Evolutionary conservation across 768 basidiomycete species (phyloP).

Genomic region (Lentinula aciculospora): DNA sequence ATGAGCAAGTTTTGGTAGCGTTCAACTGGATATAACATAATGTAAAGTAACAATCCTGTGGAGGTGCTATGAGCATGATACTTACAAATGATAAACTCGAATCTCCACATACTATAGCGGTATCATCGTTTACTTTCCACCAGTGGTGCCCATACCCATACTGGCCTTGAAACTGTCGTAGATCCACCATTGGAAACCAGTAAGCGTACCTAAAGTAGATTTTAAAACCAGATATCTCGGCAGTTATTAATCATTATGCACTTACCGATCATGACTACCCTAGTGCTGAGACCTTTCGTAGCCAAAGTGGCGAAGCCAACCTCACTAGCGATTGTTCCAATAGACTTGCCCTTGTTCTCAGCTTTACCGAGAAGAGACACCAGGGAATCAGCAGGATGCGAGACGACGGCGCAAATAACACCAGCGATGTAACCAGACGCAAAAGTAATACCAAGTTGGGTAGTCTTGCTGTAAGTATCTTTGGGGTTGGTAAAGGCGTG

Average conservation of each 20-base stretch:
- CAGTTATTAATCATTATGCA: conserved; percentile 7
- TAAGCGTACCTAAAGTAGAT: conserved; percentile 26
- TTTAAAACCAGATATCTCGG: neutral
- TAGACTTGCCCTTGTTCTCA: conserved; percentile 74
- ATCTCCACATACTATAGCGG: neutral
- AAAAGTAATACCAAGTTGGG: conserved; percentile 87
- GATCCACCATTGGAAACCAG: conserved; percentile 89
- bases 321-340: conserved; percentile 67
- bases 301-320: conserved; percentile 59
- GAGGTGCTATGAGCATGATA: neutral
- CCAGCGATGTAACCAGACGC: conserved; percentile 91
- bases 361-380: conserved; percentile 93
- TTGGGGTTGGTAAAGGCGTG: conserved; percentile 80
- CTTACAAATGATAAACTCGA: neutral
- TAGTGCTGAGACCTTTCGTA: conserved; percentile 84
- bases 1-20: neutral
- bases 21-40: neutral
- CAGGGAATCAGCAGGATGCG: conserved; percentile 92
- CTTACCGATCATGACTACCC: conserved; percentile 78
- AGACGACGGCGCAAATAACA: conserved; percentile 93
- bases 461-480: conserved; percentile 71
- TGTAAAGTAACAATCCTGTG: neutral
- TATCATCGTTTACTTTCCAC: conserved; percentile 59
- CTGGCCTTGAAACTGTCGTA: conserved; percentile 82
- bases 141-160: conserved; percentile 85